Base-by-base conservation (phyloP, 495 filamentous ascomycete species). In the Penicillium canariense region DNA sequence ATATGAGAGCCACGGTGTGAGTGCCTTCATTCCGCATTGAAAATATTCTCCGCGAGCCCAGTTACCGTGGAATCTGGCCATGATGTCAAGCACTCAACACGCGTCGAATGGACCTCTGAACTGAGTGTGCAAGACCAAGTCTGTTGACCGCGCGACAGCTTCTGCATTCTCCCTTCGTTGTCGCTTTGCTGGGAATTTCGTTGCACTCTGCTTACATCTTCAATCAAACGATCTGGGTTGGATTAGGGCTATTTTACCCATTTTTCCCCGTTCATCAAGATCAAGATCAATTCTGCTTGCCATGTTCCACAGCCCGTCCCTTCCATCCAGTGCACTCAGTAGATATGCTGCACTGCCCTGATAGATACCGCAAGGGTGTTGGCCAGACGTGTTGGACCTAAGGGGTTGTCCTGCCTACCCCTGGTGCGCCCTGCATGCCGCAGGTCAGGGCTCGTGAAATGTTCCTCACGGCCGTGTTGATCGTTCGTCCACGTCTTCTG, bases 11-110 rank as follows among this genome's bases (percentile, higher is more conserved):
- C 48, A 15, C 40, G 10, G 28, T 17, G 7, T 3, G 42, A 44
- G 40, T 10, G 27, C 34, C 34, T 47, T 27, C 57, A 59, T 59
- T 59, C 57, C 52, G 8, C 9, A 15, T 35, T 27, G n/a, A 40
- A 27, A 32, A 48, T 36, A 48, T 52, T 55, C 49, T 58, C 55
- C 44, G 55, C 36, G n/a, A 48, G 5, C 3, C 28, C 32, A 38
- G 32, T 52, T 40, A 12, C 38, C n/a, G 26, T 32, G 42, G 57
- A 55, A 59, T 55, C 36, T 28, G n/a, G 18, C 43, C 3, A 32
- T 48, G 43, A 48, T 31, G 17, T 48, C 17, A 48, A 15, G 1
- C 15, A 17, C 14, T 15, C 26, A n/a, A 38, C 17, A 38, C 22
- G 14, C 31, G 32, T 36, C 7, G 12, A 22, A 12, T 4, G 36